A percentile compares a stretch with the other conserved stretches of the same genome.
phyloP scores from a whole-genome alignment of 495 filamentous ascomycete species.

The Penicillium verhagenii region DNA sequence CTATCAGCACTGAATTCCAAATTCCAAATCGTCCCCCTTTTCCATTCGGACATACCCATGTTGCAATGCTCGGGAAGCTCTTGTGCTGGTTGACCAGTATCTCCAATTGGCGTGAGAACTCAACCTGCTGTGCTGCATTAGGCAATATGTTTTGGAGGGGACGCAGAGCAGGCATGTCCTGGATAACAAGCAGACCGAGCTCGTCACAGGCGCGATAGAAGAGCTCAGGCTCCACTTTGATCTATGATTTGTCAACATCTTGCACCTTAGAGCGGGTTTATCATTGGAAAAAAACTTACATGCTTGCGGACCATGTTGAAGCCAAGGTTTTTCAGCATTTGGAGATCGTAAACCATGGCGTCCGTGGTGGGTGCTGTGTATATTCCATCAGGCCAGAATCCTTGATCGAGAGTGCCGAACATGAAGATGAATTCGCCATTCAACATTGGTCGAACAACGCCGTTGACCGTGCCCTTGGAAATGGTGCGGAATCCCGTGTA shows the following conservation, averaged over 20 bases:
- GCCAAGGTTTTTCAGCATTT: constrained; percentile 58
- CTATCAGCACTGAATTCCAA: not conserved
- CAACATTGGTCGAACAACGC: constrained; percentile 58
- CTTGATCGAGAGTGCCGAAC: constrained; percentile 68
- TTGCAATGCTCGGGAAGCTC: constrained; percentile 59
- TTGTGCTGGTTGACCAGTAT: constrained; percentile 60
- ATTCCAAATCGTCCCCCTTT: not conserved
- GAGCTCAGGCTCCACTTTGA: constrained; percentile 65
- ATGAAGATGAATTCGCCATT: constrained; percentile 65
- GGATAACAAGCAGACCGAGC: constrained; percentile 61
- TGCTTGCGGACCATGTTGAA: constrained; percentile 72
- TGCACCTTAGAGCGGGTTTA: not conserved
- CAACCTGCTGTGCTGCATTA: constrained; percentile 49
- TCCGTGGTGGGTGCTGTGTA: constrained; percentile 59
- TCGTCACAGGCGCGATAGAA: constrained; percentile 66
- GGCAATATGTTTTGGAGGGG: constrained; percentile 36
- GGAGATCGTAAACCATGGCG: constrained; percentile 64
- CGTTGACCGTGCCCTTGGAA: constrained; percentile 50
- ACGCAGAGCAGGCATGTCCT: constrained; percentile 65
- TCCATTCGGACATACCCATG: constrained; percentile 34
- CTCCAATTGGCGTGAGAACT: constrained; percentile 63
- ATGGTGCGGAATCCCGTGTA: constrained; percentile 70
- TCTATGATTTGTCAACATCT: constrained; percentile 32
- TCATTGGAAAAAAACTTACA: constrained; percentile 35
- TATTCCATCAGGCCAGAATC: constrained; percentile 68